Evolutionary conservation across 148 eudicot genomes (phyloP), one percentile per base, ranked within the genome.

Genomic region (Chenopodium album): DNA sequence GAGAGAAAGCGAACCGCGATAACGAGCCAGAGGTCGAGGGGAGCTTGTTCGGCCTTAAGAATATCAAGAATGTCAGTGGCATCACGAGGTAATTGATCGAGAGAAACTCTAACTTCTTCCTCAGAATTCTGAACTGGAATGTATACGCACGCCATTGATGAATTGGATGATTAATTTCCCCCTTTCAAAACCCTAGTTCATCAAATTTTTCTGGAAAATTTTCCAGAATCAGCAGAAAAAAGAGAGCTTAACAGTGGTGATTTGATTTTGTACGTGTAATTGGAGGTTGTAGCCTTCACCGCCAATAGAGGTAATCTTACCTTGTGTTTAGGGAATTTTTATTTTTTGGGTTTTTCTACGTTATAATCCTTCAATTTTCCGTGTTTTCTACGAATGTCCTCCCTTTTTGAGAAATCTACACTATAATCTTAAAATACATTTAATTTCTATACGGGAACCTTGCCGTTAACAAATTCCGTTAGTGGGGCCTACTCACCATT

Each of bases 41-140:
- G 99, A 75, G 99, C 99, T 87, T 97, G 98, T 78, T 96, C 99
- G 73, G 98, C 99, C 86, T 94, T 94, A 70, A 97, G 95, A 75
- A 97, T 97, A 83, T 97, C 99, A 70, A 97, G 94, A 73, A 94
- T 94, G 69, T 97, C 99, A n/a, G 95, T 88, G 64, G 97, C 97
- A 71, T 97, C 98, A 20, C 91, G 87, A 4, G 99, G 99, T 12
- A 97, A 88, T 76, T 92, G 98, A 84, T 96, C 97, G 77, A 96
- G 84, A 60, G 90, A 85, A 2, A 94, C 97, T 76, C 95, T 82
- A 2, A 96, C 99, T 83, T 92, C 98, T 87, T 96, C 98, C 73
- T 92, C 95, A 34, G 99, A 91, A 77, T 92, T 90, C 75, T 94
- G 98, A 73, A 96, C 97, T 56, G 97, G 97, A 76, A 96, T 94